Evolutionary conservation across 2,329 filamentous ascomycete genomes (phyloP).

Genomic region (Geosmithia morbida): DNA sequence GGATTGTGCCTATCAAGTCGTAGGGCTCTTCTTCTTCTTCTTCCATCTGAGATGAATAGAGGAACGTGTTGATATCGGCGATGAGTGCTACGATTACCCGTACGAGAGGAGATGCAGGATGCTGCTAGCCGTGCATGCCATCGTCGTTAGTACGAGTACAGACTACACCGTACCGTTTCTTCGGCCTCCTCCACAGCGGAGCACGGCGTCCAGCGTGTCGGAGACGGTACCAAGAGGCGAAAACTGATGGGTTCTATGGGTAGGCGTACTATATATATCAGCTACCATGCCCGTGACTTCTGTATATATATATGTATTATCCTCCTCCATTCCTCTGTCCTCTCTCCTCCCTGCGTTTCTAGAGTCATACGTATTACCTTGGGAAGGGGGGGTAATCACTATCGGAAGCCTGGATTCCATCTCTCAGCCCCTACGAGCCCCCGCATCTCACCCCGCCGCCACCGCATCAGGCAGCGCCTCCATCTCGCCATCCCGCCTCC

Average conservation of each 20-base stretch:
- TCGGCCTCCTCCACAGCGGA: conserved; percentile 1
- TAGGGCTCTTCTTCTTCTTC: too few species aligned
- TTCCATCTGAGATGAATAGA: too few species aligned
- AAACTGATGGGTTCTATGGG: too few species aligned
- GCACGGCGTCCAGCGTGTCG: not conserved
- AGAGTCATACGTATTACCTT: not conserved
- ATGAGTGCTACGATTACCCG: too few species aligned
- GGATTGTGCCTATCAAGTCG: too few species aligned
- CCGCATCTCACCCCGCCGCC: conserved; percentile 20
- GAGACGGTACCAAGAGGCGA: not conserved
- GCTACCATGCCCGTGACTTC: not conserved
- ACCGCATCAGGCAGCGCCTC: too few species aligned
- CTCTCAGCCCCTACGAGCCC: conserved; percentile 13
- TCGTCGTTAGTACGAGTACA: not conserved
- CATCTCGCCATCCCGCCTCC: not conserved
- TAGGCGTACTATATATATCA: too few species aligned
- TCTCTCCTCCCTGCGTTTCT: conserved; percentile 5
- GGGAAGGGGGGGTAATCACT: too few species aligned
- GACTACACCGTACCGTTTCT: not conserved
- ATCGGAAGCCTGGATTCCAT: not conserved
- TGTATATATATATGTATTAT: not conserved
- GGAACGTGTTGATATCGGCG: too few species aligned
- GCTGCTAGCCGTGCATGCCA: not conserved
- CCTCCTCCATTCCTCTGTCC: not conserved
- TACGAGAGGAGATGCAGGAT: too few species aligned